A percentile compares a stretch with the other conserved stretches of the same genome.
Conservation (phyloP, 441 rosid species). For the Brassica balearica region DNA sequence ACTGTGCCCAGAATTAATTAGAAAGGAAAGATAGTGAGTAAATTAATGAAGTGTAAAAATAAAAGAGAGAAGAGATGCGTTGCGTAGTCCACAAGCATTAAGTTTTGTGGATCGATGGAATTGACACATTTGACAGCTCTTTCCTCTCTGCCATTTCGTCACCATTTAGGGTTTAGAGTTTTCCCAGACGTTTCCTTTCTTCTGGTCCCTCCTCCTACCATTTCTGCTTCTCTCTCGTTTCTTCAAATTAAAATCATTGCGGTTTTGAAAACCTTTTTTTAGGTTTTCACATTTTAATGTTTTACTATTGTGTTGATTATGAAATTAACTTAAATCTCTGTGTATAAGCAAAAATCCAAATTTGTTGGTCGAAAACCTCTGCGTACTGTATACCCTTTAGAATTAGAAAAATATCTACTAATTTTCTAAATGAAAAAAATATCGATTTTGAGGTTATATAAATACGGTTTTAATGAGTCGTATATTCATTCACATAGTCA, state of each 20-base stretch:
- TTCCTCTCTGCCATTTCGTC: slow-evolving; percentile 19
- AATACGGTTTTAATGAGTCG: neutral
- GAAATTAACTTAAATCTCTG: neutral
- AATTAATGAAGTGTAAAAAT: slow-evolving; percentile 36
- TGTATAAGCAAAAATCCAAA: neutral
- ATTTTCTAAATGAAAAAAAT: neutral
- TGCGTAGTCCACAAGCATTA: slow-evolving; percentile 65
- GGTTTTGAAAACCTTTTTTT: slow-evolving; percentile 17
- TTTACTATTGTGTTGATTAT: neutral
- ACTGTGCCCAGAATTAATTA: slow-evolving; percentile 45
- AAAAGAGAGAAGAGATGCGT: slow-evolving; percentile 39
- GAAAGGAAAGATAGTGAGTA: slow-evolving; percentile 27
- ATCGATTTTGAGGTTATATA: neutral
- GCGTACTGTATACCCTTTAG: neutral
- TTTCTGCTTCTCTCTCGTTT: slow-evolving; percentile 38
- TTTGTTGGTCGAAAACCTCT: neutral
- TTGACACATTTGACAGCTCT: slow-evolving; percentile 45
- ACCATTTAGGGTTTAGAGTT: slow-evolving; percentile 45
- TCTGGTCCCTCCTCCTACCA: slow-evolving; percentile 49
- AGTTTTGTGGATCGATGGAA: slow-evolving; percentile 48
- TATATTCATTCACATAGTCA: neutral
- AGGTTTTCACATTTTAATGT: slow-evolving; percentile 24
- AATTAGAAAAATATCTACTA: neutral
- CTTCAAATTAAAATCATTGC: slow-evolving; percentile 29
- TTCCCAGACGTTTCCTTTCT: slow-evolving; percentile 47